These are phyloP conservation scores for Syncephalastrum contaminatum DNA, from an alignment of 371 early-diverging fungal species.

Conservation along the genomic window DNA sequence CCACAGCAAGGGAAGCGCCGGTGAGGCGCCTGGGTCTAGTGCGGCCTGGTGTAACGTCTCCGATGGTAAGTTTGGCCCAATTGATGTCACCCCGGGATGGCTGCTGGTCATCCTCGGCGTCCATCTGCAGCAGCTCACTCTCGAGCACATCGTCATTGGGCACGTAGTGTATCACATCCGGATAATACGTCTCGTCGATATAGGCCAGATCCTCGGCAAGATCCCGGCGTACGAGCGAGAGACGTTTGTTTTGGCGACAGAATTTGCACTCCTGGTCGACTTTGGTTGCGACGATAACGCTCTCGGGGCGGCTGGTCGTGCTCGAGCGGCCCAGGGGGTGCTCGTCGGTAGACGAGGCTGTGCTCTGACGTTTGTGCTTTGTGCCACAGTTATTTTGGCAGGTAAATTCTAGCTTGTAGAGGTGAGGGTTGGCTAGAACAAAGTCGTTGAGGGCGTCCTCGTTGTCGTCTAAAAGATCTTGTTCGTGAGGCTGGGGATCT, in stretches of 20 bases:
- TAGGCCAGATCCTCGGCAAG: constrained; percentile 38
- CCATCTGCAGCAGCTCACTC: constrained; percentile 7
- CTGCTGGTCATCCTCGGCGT: constrained; percentile 13
- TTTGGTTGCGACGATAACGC: constrained; percentile 19
- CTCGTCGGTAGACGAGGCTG: neutral
- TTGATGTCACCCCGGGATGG: constrained; percentile 18
- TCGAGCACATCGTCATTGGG: constrained; percentile 13
- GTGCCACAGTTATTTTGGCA: constrained; percentile 22
- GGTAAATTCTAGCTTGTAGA: constrained; percentile 31
- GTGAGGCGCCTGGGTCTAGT: constrained; percentile 17
- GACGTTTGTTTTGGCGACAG: constrained; percentile 28
- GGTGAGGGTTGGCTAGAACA: constrained; percentile 35
- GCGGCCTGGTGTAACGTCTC: constrained; percentile 23
- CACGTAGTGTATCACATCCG: constrained; percentile 24
- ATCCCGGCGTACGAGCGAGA: constrained; percentile 31
- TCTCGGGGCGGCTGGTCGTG: neutral
- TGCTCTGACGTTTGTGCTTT: neutral
- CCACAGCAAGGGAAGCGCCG: constrained; percentile 23
- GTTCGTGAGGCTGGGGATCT: constrained; percentile 7
- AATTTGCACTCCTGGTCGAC: constrained; percentile 20
- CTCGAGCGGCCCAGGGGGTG: neutral
- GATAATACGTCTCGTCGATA: constrained; percentile 45
- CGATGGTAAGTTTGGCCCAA: constrained; percentile 34
- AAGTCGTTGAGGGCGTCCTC: constrained; percentile 20
- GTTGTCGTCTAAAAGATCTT: constrained; percentile 4